phyloP scores from a whole-genome alignment of 441 rosid species.

The Mallotus japonicus region DNA sequence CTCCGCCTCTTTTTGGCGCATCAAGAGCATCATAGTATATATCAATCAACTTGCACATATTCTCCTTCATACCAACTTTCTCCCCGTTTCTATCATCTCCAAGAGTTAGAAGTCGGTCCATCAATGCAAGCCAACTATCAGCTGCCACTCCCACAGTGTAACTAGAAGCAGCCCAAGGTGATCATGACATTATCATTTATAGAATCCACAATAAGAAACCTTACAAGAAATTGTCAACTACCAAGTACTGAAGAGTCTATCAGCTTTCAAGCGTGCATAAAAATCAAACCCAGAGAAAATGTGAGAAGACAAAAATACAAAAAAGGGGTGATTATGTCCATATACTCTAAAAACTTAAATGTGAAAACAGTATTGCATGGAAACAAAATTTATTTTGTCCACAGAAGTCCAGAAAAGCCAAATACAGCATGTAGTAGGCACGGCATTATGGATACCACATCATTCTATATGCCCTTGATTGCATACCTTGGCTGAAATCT shows the following conservation, averaged over 20 bases:
- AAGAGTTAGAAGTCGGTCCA: constrained; percentile 62
- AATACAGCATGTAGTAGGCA: neutral
- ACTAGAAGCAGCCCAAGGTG: constrained; percentile 43
- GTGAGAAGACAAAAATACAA: too few relatives aligned
- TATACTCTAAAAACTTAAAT: neutral
- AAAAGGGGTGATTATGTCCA: too few relatives aligned
- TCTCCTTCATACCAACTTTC: constrained; percentile 35
- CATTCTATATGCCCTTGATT: constrained; percentile 8
- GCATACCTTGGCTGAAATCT: constrained; percentile 64
- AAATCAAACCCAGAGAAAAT: too few relatives aligned
- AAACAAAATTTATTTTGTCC: neutral
- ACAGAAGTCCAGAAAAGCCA: neutral
- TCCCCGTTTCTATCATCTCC: constrained; percentile 39
- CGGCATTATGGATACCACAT: neutral
- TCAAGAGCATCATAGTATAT: constrained; percentile 78
- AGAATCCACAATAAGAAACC: neutral
- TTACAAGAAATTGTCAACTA: too few relatives aligned
- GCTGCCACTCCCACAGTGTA: constrained; percentile 56
- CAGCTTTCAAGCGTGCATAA: too few relatives aligned
- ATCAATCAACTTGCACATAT: constrained; percentile 42
- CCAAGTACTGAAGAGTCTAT: too few relatives aligned
- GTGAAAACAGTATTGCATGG: neutral
- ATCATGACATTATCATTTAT: neutral
- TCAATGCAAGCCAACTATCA: constrained; percentile 61
- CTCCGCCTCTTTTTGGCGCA: constrained; percentile 62